phyloP scores from a whole-genome alignment of 2,329 filamentous ascomycete species.

The Neofusicoccum ribis region DNA sequence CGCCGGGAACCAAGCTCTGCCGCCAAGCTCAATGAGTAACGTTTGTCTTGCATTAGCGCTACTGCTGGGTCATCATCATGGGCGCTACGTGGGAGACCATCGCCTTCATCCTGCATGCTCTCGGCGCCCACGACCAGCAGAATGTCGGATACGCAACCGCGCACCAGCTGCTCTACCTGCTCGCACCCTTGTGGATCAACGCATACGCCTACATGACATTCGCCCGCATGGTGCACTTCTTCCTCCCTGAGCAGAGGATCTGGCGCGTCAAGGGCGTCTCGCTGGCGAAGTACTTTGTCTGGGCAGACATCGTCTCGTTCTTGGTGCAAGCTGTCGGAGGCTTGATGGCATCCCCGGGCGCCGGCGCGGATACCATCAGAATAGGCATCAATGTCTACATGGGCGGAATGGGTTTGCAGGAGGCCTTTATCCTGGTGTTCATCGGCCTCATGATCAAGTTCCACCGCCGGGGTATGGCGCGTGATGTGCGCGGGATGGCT shows the following conservation, averaged over 20 bases:
- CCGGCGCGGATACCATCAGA: slow-evolving; percentile 30
- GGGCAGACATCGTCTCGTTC: slow-evolving; percentile 48
- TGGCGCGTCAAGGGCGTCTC: slow-evolving; percentile 38
- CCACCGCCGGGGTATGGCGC: slow-evolving; percentile 21
- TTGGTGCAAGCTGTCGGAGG: slow-evolving; percentile 46
- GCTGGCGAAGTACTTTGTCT: slow-evolving; percentile 46
- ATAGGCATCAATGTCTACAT: slow-evolving; percentile 47
- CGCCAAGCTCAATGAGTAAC: neutral
- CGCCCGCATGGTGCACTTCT: slow-evolving; percentile 44
- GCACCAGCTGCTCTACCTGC: slow-evolving; percentile 46
- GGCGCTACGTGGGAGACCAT: slow-evolving; percentile 45
- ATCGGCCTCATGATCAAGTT: slow-evolving; percentile 25
- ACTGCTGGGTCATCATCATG: slow-evolving; percentile 49
- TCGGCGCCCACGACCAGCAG: slow-evolving; percentile 45
- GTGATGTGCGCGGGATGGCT: neutral
- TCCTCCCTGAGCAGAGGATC: slow-evolving; percentile 36
- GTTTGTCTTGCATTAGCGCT: slow-evolving; percentile 27
- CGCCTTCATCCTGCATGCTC: slow-evolving; percentile 43
- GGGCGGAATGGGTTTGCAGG: slow-evolving; percentile 29
- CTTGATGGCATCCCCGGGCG: slow-evolving; percentile 34
- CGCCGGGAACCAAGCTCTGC: neutral
- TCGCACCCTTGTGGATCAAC: slow-evolving; percentile 48
- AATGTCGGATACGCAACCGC: slow-evolving; percentile 31
- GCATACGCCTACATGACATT: slow-evolving; percentile 45
- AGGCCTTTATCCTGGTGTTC: slow-evolving; percentile 30